phyloP scores from a whole-genome alignment of 495 filamentous ascomycete genomes.

The Penicillium robsamsonii region DNA sequence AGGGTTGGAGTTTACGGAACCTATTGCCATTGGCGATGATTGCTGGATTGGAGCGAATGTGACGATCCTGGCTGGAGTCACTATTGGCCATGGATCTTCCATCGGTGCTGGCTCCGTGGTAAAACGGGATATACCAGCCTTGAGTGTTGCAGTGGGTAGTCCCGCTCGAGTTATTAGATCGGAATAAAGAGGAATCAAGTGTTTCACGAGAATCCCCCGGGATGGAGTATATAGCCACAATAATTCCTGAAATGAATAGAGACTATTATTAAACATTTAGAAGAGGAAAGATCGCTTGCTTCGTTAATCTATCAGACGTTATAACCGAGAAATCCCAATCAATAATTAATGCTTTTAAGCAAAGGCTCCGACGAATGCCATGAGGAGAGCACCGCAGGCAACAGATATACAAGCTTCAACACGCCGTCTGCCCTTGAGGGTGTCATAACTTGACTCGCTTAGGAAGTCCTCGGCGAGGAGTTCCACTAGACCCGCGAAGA shows the following conservation, averaged over 20 bases:
- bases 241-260: not conserved
- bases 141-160: conserved; percentile 38
- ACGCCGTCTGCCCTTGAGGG: conserved; percentile 65
- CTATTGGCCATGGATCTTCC: conserved; percentile 43
- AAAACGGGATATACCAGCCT: conserved; percentile 37
- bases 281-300: not conserved
- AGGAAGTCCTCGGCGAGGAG: conserved; percentile 92
- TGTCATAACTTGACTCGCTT: conserved; percentile 78
- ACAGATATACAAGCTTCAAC: conserved; percentile 76
- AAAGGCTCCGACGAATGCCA: conserved; percentile 90
- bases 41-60: conserved; percentile 48
- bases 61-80: conserved; percentile 46
- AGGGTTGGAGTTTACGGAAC: conserved; percentile 36
- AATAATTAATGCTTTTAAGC: conserved; percentile 47
- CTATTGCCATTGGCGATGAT: conserved; percentile 43
- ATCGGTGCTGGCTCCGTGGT: conserved; percentile 49
- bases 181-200: not conserved
- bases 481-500: conserved; percentile 91
- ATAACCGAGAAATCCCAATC: not conserved
- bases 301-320: not conserved
- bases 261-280: not conserved
- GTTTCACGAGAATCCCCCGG: not conserved
- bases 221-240: not conserved
- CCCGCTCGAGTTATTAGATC: conserved; percentile 39
- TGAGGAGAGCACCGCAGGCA: conserved; percentile 69